A percentile compares a stretch with the other conserved stretches of the same genome.
phyloP scores from a whole-genome alignment of 306 rosid genomes.

The Urtica urens region DNA sequence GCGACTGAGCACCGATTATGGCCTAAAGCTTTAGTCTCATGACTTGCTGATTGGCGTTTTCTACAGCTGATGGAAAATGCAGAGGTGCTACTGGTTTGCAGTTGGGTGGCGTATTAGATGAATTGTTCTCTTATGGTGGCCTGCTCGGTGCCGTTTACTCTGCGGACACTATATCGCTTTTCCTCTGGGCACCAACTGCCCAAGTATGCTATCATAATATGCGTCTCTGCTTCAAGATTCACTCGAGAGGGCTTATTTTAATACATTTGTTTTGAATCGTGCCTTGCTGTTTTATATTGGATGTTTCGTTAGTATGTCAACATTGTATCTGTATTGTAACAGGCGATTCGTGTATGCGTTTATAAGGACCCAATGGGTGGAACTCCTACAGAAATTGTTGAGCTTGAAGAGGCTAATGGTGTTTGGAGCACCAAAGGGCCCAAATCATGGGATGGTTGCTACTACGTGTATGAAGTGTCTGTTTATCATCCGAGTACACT shows the following conservation, averaged over 20 bases:
- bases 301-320: constrained; percentile 1
- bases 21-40: no score
- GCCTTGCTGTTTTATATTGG: background rate
- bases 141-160: constrained; percentile 75
- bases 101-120: constrained; percentile 87
- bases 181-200: constrained; percentile 96
- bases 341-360: constrained; percentile 54
- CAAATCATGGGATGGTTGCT: constrained; percentile 77
- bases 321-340: constrained; percentile 16
- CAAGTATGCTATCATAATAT: constrained; percentile 37
- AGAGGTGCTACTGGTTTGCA: constrained; percentile 69
- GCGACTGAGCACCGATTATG: no score
- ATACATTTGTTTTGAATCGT: no score
- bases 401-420: constrained; percentile 75
- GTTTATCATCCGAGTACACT: constrained; percentile 83
- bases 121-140: constrained; percentile 67
- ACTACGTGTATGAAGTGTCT: constrained; percentile 71
- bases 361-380: constrained; percentile 53
- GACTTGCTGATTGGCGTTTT: no score
- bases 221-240: background rate
- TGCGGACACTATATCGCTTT: constrained; percentile 56
- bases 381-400: constrained; percentile 46
- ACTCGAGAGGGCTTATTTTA: background rate
- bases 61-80: constrained; percentile 62
- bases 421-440: constrained; percentile 79